Evolutionary conservation across 108 stramenopile species (phyloP).

Genomic region (Cyclotella atomus): DNA sequence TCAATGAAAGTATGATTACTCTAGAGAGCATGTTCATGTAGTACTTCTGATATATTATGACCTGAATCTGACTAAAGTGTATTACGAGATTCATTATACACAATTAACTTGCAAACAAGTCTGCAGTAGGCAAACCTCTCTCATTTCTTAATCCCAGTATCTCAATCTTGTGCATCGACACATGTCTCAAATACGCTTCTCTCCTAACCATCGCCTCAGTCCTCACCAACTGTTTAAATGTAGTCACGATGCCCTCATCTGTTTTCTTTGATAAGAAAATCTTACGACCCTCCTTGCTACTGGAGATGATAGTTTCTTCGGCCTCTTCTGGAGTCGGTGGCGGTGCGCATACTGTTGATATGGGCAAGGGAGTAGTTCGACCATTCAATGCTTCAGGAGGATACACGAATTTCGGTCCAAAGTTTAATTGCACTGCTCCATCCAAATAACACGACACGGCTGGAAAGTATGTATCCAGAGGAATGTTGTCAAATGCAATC

Average conservation of each 20-base stretch:
- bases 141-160: conserved; percentile 58
- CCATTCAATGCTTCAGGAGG: conserved; percentile 57
- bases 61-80: no score
- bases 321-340: conserved; percentile 69
- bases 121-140: no score
- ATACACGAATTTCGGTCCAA: conserved; percentile 86
- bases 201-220: conserved; percentile 58
- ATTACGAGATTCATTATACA: no score
- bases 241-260: conserved; percentile 45
- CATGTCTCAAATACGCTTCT: no score
- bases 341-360: conserved; percentile 60
- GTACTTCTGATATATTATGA: no score
- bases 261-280: conserved; percentile 55
- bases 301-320: conserved; percentile 42
- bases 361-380: conserved; percentile 49
- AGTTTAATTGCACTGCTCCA: conserved; percentile 69
- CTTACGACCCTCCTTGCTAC: conserved; percentile 53
- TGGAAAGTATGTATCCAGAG: conserved; percentile 79
- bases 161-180: conserved; percentile 54
- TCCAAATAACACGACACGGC: conserved; percentile 83
- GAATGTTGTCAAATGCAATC: conserved; percentile 70
- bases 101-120: no score
- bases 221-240: conserved; percentile 69
- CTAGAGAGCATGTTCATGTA: no score
- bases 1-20: no score